These are phyloP conservation scores for Aspergillus sp. DNA, from an alignment of 2,329 filamentous ascomycete genomes.

Conservation along the genomic window DNA sequence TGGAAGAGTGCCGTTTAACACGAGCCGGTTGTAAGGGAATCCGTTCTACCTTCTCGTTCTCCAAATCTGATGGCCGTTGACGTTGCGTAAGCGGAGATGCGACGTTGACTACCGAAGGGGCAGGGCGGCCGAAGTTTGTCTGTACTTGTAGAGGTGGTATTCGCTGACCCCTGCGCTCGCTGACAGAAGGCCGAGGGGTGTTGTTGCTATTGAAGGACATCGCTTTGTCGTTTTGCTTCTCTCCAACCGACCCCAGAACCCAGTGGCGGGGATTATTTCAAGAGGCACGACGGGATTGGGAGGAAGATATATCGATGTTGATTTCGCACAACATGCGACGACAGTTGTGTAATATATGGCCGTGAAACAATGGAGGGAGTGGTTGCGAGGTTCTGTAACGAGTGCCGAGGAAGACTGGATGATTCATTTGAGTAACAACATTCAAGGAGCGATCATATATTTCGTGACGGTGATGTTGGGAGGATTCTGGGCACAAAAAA, in stretches of 20 bases:
- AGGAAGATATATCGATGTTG: not conserved
- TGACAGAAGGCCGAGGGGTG: slow-evolving; percentile 28
- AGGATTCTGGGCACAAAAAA: not conserved
- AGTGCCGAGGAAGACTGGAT: not conserved
- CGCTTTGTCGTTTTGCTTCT: slow-evolving; percentile 4
- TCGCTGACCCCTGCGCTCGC: slow-evolving; percentile 38
- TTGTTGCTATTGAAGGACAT: slow-evolving; percentile 21
- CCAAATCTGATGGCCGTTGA: slow-evolving; percentile 33
- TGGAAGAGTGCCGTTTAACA: slow-evolving; percentile 37
- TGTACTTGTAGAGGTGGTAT: slow-evolving; percentile 39
- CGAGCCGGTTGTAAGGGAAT: slow-evolving; percentile 32
- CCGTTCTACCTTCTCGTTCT: slow-evolving; percentile 27
- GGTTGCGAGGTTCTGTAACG: slow-evolving; percentile 2
- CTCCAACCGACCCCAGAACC: not conserved
- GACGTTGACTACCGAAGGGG: slow-evolving; percentile 17
- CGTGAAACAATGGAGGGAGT: slow-evolving; percentile 7
- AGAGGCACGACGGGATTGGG: not conserved
- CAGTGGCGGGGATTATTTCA: not conserved
- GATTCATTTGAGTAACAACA: slow-evolving; percentile 5
- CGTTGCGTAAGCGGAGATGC: slow-evolving; percentile 28
- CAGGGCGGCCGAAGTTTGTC: slow-evolving; percentile 37
- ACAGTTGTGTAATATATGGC: slow-evolving; percentile 5
- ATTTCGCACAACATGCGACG: not conserved
- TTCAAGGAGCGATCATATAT: not conserved
- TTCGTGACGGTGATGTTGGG: not conserved